Percentiles rank a stretch among this genome's conserved stretches.
Evolutionary conservation across 345 rosid genomes (phyloP).

Genomic region (Reutealis trisperma): DNA sequence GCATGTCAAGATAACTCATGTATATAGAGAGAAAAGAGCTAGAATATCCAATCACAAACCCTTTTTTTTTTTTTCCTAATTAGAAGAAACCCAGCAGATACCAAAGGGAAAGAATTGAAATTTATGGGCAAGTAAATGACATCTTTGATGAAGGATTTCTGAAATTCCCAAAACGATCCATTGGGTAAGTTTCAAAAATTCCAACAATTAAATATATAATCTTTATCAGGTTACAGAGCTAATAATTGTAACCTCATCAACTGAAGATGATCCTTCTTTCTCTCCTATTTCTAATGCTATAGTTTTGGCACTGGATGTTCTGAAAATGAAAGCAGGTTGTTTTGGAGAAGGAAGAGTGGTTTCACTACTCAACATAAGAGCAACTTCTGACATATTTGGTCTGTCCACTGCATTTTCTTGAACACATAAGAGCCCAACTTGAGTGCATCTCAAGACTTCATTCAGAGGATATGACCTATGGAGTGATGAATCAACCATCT

Average conservation of each 20-base stretch:
- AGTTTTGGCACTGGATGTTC: not conserved
- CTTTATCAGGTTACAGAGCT: not conserved
- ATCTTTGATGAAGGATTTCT: no score
- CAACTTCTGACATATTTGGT: not conserved
- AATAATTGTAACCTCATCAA: not conserved
- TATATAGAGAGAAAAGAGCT: no score
- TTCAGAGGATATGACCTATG: not conserved
- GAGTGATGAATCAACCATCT: not conserved
- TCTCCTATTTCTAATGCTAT: no score
- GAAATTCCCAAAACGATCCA: no score
- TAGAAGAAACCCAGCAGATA: no score
- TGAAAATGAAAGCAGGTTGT: not conserved
- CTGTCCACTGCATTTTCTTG: not conserved
- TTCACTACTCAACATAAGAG: not conserved
- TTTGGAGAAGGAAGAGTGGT: not conserved
- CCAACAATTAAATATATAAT: no score
- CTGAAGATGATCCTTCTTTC: not conserved
- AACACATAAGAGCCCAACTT: constrained; percentile 10
- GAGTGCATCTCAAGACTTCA: constrained; percentile 8
- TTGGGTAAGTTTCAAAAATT: no score
- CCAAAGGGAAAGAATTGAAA: no score
- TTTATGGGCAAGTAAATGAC: no score
- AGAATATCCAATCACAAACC: no score
- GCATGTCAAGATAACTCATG: no score
- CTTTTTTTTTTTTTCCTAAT: no score